Conservation (phyloP, 2,329 filamentous ascomycete species). For the Hypoxylon sp. region DNA sequence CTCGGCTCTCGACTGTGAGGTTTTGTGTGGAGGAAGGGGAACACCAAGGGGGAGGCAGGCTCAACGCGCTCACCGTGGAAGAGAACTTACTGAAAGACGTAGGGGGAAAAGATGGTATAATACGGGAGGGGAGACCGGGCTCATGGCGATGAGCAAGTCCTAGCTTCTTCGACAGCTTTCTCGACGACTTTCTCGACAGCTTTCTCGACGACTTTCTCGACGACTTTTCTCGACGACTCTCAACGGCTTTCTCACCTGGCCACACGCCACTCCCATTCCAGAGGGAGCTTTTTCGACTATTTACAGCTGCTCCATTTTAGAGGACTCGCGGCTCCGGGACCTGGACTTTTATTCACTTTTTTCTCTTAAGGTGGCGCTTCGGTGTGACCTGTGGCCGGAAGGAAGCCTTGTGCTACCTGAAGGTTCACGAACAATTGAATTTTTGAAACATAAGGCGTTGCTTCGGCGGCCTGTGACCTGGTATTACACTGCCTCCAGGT, state of each 20-base stretch:
- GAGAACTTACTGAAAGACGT: conserved; percentile 8
- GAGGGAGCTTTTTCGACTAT: not conserved
- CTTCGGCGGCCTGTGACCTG: not conserved
- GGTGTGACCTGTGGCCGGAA: not conserved
- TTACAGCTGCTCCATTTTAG: not conserved
- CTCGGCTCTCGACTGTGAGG: no score
- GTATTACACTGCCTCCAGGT: conserved; percentile 21
- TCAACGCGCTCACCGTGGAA: not conserved
- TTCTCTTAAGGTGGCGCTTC: not conserved
- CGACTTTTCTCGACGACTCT: not conserved
- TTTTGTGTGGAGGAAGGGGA: no score
- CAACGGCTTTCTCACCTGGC: not conserved
- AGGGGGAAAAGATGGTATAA: conserved; percentile 1
- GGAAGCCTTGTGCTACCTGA: not conserved
- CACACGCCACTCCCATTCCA: not conserved
- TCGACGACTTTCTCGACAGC: not conserved
- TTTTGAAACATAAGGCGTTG: conserved; percentile 7
- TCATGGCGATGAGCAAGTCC: no score
- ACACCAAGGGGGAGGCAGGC: no score
- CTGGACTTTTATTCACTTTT: not conserved
- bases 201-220: not conserved
- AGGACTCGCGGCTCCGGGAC: not conserved
- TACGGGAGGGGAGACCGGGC: not conserved
- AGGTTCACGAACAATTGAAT: conserved; percentile 7
- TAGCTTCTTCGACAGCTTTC: not conserved